These are phyloP conservation scores for Cyclanthera cordifolia DNA, from an alignment of 306 rosid species.

Conservation along the genomic window DNA sequence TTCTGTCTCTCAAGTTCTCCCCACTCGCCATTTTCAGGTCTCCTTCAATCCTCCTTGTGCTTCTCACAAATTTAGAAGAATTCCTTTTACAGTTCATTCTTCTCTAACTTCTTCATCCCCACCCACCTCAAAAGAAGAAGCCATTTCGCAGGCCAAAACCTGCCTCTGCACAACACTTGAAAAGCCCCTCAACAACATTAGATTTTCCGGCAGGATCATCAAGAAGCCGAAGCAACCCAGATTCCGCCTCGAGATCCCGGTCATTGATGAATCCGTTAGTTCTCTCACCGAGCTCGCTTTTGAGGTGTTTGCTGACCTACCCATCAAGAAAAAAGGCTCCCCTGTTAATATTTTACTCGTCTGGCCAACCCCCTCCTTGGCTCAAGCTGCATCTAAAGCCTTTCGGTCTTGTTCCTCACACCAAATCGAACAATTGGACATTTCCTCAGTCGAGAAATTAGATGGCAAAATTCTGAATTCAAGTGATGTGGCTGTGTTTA, in stretches of 20 bases:
- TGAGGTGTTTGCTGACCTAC: slow-evolving; percentile 44
- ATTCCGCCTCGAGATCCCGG: slow-evolving; percentile 62
- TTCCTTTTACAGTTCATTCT: slow-evolving; percentile 20
- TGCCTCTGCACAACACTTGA: slow-evolving; percentile 60
- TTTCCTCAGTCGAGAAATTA: slow-evolving; percentile 27
- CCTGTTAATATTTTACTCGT: slow-evolving; percentile 31
- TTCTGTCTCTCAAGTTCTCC: slow-evolving; percentile 11
- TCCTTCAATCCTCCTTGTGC: slow-evolving; percentile 18
- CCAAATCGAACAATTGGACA: slow-evolving; percentile 40
- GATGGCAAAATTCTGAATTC: slow-evolving; percentile 33
- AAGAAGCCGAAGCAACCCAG: slow-evolving; percentile 68
- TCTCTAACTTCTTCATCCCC: slow-evolving; percentile 55
- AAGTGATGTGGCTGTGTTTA: slow-evolving; percentile 49
- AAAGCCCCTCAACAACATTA: slow-evolving; percentile 72
- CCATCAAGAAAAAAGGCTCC: slow-evolving; percentile 55
- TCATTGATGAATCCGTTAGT: slow-evolving; percentile 49
- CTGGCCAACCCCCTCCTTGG: slow-evolving; percentile 39
- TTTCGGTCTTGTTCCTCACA: slow-evolving; percentile 31
- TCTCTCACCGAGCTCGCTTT: slow-evolving; percentile 52
- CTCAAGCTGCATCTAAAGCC: slow-evolving; percentile 36
- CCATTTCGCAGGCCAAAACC: slow-evolving; percentile 62
- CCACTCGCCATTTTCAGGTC: slow-evolving; percentile 18
- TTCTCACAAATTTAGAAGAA: slow-evolving; percentile 25
- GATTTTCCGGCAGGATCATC: slow-evolving; percentile 38
- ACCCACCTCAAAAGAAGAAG: slow-evolving; percentile 71